phyloP scores from a whole-genome alignment of 345 rosid species.

The Isatis tinctoria region DNA sequence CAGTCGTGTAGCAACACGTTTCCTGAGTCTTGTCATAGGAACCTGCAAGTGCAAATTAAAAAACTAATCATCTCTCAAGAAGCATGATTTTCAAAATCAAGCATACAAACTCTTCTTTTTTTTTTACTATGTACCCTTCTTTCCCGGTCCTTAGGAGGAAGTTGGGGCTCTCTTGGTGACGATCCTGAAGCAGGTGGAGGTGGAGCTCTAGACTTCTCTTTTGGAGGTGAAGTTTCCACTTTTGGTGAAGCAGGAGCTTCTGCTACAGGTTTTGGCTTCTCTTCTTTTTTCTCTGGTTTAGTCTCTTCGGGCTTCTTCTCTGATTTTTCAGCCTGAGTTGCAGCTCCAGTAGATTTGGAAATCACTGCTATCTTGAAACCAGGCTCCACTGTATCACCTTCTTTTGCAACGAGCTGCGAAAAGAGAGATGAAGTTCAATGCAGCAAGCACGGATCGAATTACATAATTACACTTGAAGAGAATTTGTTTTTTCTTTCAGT shows the following conservation, averaged over 20 bases:
- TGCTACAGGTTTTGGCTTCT: slow-evolving; percentile 38
- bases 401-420: slow-evolving; percentile 59
- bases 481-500: background rate
- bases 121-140: slow-evolving; percentile 65
- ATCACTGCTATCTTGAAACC: slow-evolving; percentile 74
- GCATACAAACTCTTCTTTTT: background rate
- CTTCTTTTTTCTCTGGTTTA: slow-evolving; percentile 31
- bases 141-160: slow-evolving; percentile 89
- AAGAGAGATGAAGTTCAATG: background rate
- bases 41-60: slow-evolving; percentile 38
- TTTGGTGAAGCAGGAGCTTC: slow-evolving; percentile 38
- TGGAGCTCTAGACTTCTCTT: slow-evolving; percentile 43
- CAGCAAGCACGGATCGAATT: background rate
- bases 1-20: slow-evolving; percentile 83
- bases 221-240: slow-evolving; percentile 15
- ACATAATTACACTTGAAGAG: background rate
- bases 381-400: slow-evolving; percentile 89
- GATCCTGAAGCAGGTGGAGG: slow-evolving; percentile 46
- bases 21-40: slow-evolving; percentile 94
- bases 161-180: slow-evolving; percentile 76
- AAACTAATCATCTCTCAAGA: background rate
- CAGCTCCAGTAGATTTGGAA: slow-evolving; percentile 64
- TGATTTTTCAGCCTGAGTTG: slow-evolving; percentile 55
- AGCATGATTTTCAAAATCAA: background rate
- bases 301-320: slow-evolving; percentile 43